Evolutionary conservation across 768 basidiomycete genomes (phyloP).

Genomic region (Trametes gibbosa): DNA sequence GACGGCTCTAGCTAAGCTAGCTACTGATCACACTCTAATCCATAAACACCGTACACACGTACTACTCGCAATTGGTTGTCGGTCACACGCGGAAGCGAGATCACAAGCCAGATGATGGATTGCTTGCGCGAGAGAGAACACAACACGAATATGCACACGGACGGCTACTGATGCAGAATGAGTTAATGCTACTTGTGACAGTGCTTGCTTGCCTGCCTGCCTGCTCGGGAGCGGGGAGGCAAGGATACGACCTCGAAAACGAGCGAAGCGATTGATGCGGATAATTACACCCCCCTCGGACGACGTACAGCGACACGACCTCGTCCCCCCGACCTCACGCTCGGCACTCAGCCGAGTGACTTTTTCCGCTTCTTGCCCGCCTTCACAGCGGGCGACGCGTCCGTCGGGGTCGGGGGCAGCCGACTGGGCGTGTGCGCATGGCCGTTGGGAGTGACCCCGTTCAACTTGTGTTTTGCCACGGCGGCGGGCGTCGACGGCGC

Average conservation of each 20-base stretch:
- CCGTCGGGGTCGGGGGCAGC: conserved; percentile 5
- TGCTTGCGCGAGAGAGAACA: not conserved
- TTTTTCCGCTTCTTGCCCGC: conserved; percentile 60
- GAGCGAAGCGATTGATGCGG: not conserved
- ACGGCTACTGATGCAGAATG: not conserved
- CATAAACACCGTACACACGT: not conserved
- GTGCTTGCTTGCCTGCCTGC: not conserved
- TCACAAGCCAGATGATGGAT: not conserved
- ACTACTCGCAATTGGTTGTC: too few species aligned
- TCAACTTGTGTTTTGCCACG: conserved; percentile 13
- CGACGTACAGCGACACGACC: not conserved
- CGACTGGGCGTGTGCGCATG: conserved; percentile 4
- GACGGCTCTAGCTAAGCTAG: too few species aligned
- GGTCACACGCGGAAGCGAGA: too few species aligned
- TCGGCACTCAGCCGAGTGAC: conserved; percentile 30
- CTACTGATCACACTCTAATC: not conserved
- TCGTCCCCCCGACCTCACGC: not conserved
- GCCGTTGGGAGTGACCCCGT: conserved; percentile 6
- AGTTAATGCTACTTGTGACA: conserved; percentile 6
- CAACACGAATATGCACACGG: not conserved
- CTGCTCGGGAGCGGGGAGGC: not conserved
- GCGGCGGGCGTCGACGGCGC: conserved; percentile 10
- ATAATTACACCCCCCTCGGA: not conserved
- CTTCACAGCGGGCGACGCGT: conserved; percentile 24
- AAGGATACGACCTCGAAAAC: not conserved